A percentile compares a stretch with the other conserved stretches of the same genome.
These are phyloP conservation scores for Linaria vulgaris DNA, from an alignment of 257 asterid species.

Conservation along the genomic window DNA sequence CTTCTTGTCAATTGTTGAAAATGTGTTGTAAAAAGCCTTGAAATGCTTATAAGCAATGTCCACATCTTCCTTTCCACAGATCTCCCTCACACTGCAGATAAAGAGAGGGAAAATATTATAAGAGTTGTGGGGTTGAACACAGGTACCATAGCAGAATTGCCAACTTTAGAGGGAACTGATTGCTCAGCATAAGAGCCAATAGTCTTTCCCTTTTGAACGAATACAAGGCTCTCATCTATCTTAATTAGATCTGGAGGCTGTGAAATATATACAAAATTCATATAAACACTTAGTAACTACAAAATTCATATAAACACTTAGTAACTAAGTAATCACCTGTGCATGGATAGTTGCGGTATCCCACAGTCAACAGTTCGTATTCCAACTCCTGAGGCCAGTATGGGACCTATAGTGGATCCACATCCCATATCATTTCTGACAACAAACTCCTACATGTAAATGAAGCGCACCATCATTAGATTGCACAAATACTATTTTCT, in stretches of 20 bases:
- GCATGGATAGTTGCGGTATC: slow-evolving; percentile 98
- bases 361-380: slow-evolving; percentile 99
- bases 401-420: slow-evolving; percentile 98
- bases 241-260: slow-evolving; percentile 6
- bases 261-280: not conserved
- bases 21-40: slow-evolving; percentile 79
- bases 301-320: not conserved
- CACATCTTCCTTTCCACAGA: slow-evolving; percentile 89
- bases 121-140: not conserved
- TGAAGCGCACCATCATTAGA: not conserved
- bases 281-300: not conserved
- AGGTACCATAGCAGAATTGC: not conserved
- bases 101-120: not conserved
- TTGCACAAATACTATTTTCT: slow-evolving; percentile 11
- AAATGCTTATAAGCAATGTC: slow-evolving; percentile 93
- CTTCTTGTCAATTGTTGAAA: slow-evolving; percentile 77
- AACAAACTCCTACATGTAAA: slow-evolving; percentile 67
- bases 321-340: slow-evolving; percentile 52
- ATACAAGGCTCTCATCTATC: not conserved
- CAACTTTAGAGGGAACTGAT: not conserved
- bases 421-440: slow-evolving; percentile 98
- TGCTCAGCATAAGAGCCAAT: not conserved
- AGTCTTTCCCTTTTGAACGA: not conserved
- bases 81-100: slow-evolving; percentile 77
- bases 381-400: slow-evolving; percentile 95